Conservation (phyloP, 306 rosid genomes). For the Medicago ruthenica region DNA sequence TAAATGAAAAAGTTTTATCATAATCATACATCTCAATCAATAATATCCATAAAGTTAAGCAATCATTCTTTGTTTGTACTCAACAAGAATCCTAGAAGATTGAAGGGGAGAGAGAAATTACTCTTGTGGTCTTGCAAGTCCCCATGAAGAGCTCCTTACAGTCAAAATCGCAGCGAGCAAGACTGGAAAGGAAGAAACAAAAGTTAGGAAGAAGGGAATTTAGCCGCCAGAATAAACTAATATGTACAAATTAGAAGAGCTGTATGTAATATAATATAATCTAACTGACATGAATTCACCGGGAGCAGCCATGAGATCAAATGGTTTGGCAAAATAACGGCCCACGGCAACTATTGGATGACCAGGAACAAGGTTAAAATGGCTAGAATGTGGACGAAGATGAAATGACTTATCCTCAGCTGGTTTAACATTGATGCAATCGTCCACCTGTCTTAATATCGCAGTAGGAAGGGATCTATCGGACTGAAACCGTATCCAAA, state of each 20-base stretch:
- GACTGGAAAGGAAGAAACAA: background rate
- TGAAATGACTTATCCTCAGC: background rate
- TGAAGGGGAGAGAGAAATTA: background rate
- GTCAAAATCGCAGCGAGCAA: background rate
- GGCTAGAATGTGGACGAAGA: background rate
- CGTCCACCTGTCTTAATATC: background rate
- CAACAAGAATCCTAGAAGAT: background rate
- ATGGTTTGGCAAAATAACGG: constrained; percentile 16
- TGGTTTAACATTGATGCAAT: background rate
- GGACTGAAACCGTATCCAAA: background rate
- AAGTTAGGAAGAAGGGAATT: background rate
- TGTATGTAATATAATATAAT: background rate
- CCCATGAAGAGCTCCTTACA: constrained; percentile 7
- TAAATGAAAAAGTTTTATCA: background rate
- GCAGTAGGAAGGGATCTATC: background rate
- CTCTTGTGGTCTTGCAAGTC: background rate
- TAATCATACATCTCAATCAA: constrained; percentile 2
- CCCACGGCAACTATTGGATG: background rate
- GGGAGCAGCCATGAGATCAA: constrained; percentile 25
- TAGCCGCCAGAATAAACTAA: background rate
- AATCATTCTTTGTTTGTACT: background rate
- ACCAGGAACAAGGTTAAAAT: constrained; percentile 22
- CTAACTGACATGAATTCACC: background rate
- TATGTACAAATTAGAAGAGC: background rate
- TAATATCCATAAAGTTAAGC: background rate